phyloP scores from a whole-genome alignment of 169 alveolate species.

The Babesia bigemina region DNA sequence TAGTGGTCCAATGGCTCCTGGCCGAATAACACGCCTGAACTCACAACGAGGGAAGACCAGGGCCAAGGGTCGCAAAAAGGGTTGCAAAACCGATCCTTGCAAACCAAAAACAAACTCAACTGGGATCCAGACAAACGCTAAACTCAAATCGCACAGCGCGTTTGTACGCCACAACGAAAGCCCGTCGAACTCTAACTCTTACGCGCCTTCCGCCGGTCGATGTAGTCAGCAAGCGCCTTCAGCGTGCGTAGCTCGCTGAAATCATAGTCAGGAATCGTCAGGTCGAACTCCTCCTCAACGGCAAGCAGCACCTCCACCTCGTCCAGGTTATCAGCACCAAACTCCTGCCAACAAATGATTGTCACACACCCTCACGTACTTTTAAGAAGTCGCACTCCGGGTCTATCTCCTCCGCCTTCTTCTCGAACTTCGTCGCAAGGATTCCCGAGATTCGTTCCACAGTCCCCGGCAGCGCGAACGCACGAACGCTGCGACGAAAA shows the following conservation, averaged over 20 bases:
- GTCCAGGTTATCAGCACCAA: conserved; percentile 85
- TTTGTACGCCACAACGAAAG: too few relatives aligned
- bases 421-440: conserved; percentile 47
- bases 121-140: too few relatives aligned
- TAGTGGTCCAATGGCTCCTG: too few relatives aligned
- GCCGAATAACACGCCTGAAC: too few relatives aligned
- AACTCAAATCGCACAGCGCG: too few relatives aligned
- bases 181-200: not conserved
- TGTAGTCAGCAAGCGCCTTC: conserved; percentile 50
- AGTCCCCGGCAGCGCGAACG: conserved; percentile 37
- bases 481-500: not conserved
- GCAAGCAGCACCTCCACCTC: conserved; percentile 82
- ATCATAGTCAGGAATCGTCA: conserved; percentile 80
- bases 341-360: conserved; percentile 66
- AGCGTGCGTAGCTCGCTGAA: conserved; percentile 58
- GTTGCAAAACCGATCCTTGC: too few relatives aligned
- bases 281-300: conserved; percentile 80
- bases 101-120: too few relatives aligned
- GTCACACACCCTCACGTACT: conserved; percentile 22
- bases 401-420: conserved; percentile 40
- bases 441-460: conserved; percentile 38
- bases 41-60: too few relatives aligned
- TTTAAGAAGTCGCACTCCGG: conserved; percentile 29
- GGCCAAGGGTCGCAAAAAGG: too few relatives aligned
- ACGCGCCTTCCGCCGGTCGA: conserved; percentile 31